These are phyloP conservation scores for Ostreobium quekettii DNA, from an alignment of 139 green algal species.

Conservation along the genomic window DNA sequence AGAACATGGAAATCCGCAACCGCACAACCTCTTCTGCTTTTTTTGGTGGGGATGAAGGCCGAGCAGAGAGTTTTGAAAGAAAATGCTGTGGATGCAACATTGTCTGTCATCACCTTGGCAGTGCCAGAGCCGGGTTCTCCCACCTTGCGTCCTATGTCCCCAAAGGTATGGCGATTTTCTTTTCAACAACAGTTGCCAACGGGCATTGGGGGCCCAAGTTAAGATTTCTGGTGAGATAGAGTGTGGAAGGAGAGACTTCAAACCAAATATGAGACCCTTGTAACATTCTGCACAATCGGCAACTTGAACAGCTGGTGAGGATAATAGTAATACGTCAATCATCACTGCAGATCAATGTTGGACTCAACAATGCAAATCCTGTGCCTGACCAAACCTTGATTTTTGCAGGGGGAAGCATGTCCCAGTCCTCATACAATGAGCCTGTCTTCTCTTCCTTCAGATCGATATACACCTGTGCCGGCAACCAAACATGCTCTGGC, in stretches of 20 bases:
- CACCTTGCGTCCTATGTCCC: too few species aligned
- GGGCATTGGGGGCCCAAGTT: background rate
- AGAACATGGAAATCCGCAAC: background rate
- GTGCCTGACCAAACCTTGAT: conserved; percentile 57
- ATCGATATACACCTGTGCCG: conserved; percentile 67
- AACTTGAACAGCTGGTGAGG: background rate
- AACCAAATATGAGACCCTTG: background rate
- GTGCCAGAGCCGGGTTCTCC: too few species aligned
- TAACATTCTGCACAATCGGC: background rate
- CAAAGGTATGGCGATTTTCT: too few species aligned
- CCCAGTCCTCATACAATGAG: conserved; percentile 69
- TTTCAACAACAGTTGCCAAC: background rate
- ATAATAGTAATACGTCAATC: background rate
- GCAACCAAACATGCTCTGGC: background rate
- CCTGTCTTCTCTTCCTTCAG: conserved; percentile 52
- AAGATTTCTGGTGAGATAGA: background rate
- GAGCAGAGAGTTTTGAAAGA: background rate
- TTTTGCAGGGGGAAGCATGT: conserved; percentile 68
- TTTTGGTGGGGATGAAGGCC: background rate
- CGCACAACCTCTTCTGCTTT: background rate
- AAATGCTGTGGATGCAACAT: background rate
- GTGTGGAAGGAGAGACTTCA: background rate
- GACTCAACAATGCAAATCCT: too few species aligned
- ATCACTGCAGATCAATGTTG: too few species aligned
- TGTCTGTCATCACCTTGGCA: background rate